phyloP scores from a whole-genome alignment of 495 filamentous ascomycete species.

The Penicillium robsamsonii region DNA sequence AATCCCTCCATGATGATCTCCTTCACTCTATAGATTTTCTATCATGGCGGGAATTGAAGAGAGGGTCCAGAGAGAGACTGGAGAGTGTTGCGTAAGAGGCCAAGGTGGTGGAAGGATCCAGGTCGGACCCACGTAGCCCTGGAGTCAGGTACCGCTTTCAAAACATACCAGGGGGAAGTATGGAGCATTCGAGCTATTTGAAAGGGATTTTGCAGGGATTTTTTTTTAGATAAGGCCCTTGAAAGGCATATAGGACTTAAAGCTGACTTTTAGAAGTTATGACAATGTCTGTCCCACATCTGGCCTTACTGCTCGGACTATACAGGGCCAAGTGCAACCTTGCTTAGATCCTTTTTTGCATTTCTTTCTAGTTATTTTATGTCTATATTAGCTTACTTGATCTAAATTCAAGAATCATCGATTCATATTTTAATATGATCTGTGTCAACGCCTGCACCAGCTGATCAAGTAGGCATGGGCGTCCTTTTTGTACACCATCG shows the following conservation, averaged over 20 bases:
- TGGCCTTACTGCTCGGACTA: not conserved
- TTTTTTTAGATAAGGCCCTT: not conserved
- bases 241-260: not conserved
- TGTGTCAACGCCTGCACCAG: not conserved
- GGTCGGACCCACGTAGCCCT: constrained; percentile 11
- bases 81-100: constrained; percentile 8
- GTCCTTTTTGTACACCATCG: no score
- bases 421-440: not conserved
- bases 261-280: not conserved
- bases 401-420: not conserved
- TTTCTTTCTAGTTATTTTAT: not conserved
- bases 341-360: not conserved
- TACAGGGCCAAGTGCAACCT: not conserved
- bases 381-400: not conserved
- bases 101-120: constrained; percentile 9
- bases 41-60: constrained; percentile 22
- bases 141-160: constrained; percentile 13
- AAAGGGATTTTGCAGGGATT: not conserved
- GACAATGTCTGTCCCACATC: not conserved
- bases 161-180: constrained; percentile 5
- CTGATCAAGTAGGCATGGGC: no score
- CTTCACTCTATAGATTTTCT: constrained; percentile 27
- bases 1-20: constrained; percentile 67
- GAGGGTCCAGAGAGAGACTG: not conserved
- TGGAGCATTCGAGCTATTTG: not conserved